Conservation (phyloP, 306 rosid species). For the Gastrolobium bilobum region DNA sequence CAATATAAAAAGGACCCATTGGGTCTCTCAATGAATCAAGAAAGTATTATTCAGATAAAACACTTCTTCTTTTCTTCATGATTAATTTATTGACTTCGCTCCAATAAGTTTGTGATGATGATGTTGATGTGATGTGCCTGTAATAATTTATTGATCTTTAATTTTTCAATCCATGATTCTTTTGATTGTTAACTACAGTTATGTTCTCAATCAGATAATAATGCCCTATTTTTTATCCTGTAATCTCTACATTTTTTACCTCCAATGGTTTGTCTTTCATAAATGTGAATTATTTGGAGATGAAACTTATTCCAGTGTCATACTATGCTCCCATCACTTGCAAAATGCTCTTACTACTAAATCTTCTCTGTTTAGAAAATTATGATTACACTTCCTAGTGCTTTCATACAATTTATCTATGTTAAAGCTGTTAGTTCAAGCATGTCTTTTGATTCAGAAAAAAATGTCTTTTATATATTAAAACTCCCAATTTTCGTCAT, state of each 20-base stretch:
- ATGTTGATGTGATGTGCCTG: too few relatives aligned
- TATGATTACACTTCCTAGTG: conserved; percentile 31
- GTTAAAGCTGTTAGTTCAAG: too few relatives aligned
- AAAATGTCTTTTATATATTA: background rate
- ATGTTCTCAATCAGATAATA: background rate
- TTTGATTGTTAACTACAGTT: conserved; percentile 29
- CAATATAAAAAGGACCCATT: too few relatives aligned
- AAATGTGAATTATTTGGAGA: background rate
- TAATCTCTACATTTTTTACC: background rate
- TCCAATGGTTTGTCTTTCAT: background rate
- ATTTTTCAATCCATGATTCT: too few relatives aligned
- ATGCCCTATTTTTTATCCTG: background rate
- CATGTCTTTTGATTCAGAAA: background rate
- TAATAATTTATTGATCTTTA: too few relatives aligned
- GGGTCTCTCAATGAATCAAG: too few relatives aligned
- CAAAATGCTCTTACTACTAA: conserved; percentile 12
- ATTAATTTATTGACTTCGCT: too few relatives aligned
- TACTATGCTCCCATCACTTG: conserved; percentile 16
- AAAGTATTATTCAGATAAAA: too few relatives aligned
- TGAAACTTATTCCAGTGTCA: conserved; percentile 31
- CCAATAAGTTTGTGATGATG: too few relatives aligned
- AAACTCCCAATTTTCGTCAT: conserved; percentile 1
- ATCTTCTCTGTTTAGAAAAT: background rate
- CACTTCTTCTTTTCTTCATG: too few relatives aligned
- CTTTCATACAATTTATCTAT: conserved; percentile 20